phyloP scores from a whole-genome alignment of 2,329 filamentous ascomycete species.

The Corniculantispora saksenae region DNA sequence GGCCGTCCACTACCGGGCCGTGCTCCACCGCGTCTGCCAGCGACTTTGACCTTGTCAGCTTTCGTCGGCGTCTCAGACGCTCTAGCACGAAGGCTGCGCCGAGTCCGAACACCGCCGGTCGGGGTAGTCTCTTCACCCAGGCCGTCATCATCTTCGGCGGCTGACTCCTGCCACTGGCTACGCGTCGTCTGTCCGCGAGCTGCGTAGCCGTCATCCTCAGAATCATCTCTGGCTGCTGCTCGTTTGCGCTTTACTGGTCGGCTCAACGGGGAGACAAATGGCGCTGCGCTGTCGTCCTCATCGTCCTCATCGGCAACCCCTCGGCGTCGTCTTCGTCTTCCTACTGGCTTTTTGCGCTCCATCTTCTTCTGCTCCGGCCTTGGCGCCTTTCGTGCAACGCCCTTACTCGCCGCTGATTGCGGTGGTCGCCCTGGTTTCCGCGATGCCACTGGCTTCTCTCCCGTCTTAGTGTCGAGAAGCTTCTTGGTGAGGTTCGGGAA shows the following conservation, averaged over 20 bases:
- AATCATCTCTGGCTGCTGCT: background rate
- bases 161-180: constrained; percentile 13
- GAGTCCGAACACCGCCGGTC: background rate
- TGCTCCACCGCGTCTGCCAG: constrained; percentile 40
- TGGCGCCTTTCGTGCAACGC: constrained; percentile 27
- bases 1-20: constrained; percentile 41
- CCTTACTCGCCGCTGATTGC: constrained; percentile 22
- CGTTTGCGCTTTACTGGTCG: constrained; percentile 17
- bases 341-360: constrained; percentile 23
- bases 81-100: constrained; percentile 24
- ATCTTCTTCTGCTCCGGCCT: constrained; percentile 28
- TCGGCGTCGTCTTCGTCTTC: constrained; percentile 27
- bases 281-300: background rate
- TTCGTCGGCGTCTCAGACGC: constrained; percentile 24
- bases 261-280: background rate
- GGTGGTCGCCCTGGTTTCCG: constrained; percentile 25
- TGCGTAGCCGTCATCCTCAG: constrained; percentile 8
- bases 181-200: background rate
- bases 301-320: constrained; percentile 2
- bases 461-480: constrained; percentile 40
- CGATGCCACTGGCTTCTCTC: constrained; percentile 31
- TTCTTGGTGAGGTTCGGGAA: constrained; percentile 61
- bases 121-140: constrained; percentile 24
- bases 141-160: constrained; percentile 6
- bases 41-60: constrained; percentile 30